These are phyloP conservation scores for Yamadazyma oceani DNA, from an alignment of 1,139 yeast species.

Conservation along the genomic window DNA sequence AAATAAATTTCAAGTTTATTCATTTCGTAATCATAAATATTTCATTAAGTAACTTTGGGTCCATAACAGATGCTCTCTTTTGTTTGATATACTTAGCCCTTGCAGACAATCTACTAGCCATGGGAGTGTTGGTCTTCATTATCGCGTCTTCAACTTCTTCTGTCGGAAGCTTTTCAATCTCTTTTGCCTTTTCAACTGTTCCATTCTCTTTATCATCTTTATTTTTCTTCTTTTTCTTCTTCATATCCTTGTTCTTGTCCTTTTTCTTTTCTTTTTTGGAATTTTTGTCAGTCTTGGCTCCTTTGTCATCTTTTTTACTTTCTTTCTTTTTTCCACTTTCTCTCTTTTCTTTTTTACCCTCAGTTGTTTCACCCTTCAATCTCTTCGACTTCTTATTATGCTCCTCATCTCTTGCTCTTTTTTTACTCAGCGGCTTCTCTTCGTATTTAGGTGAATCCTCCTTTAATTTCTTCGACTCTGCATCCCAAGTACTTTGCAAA, in stretches of 20 bases:
- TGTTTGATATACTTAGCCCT: slow-evolving; percentile 86
- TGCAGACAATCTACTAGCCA: slow-evolving; percentile 69
- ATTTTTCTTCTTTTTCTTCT: slow-evolving; percentile 19
- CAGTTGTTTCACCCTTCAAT: not conserved
- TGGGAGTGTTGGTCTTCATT: slow-evolving; percentile 32
- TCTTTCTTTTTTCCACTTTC: slow-evolving; percentile 24
- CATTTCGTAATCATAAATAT: slow-evolving; percentile 78
- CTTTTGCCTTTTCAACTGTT: slow-evolving; percentile 25
- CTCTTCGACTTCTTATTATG: slow-evolving; percentile 22
- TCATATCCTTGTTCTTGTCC: slow-evolving; percentile 10
- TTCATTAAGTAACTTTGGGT: slow-evolving; percentile 83
- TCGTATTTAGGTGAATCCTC: slow-evolving; percentile 22
- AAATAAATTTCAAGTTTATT: slow-evolving; percentile 5
- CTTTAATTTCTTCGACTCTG: slow-evolving; percentile 46
- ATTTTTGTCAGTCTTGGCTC: slow-evolving; percentile 25
- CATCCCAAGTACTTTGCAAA: slow-evolving; percentile 80
- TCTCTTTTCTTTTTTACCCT: slow-evolving; percentile 23
- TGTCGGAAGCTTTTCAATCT: slow-evolving; percentile 18
- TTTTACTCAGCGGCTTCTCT: slow-evolving; percentile 16
- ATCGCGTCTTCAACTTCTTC: slow-evolving; percentile 23
- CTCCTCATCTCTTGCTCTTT: slow-evolving; percentile 21
- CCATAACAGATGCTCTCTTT: slow-evolving; percentile 89
- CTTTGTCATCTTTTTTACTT: slow-evolving; percentile 24
- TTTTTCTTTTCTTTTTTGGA: slow-evolving; percentile 22
- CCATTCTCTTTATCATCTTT: slow-evolving; percentile 24